phyloP scores from a whole-genome alignment of 495 filamentous ascomycete genomes.

The Pseudevernia furfuracea region DNA sequence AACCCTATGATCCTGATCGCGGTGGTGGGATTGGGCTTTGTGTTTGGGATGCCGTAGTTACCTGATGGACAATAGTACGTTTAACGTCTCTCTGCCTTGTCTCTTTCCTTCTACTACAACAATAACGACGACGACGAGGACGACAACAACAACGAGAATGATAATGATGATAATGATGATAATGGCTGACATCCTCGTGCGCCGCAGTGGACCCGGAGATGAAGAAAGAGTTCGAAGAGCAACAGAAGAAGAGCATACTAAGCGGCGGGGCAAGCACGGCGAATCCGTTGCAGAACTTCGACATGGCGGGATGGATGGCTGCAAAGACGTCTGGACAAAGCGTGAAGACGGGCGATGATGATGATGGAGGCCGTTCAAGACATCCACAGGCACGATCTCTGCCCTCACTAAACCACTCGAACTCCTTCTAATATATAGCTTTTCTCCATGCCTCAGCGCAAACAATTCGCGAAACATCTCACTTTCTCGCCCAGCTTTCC shows the following conservation, averaged over 20 bases:
- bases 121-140: too few relatives aligned
- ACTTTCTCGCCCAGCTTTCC: too few relatives aligned
- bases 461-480: too few relatives aligned
- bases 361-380: too few relatives aligned
- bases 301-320: conserved; percentile 80
- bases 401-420: too few relatives aligned
- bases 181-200: not conserved
- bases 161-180: too few relatives aligned
- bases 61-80: conserved; percentile 85
- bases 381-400: too few relatives aligned
- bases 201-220: conserved; percentile 86
- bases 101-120: too few relatives aligned
- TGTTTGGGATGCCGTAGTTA: conserved; percentile 90
- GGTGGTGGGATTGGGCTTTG: conserved; percentile 67
- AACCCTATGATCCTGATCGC: conserved; percentile 94
- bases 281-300: conserved; percentile 63
- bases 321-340: conserved; percentile 37
- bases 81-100: not conserved
- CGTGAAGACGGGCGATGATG: conserved; percentile 27
- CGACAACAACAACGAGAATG: too few relatives aligned
- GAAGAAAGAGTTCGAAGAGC: conserved; percentile 82
- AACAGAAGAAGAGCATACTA: conserved; percentile 68
- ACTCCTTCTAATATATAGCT: too few relatives aligned
- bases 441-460: too few relatives aligned
- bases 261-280: conserved; percentile 28